phyloP scores from a whole-genome alignment of 1,139 yeast species.

The Suhomyces chickasaworum region DNA sequence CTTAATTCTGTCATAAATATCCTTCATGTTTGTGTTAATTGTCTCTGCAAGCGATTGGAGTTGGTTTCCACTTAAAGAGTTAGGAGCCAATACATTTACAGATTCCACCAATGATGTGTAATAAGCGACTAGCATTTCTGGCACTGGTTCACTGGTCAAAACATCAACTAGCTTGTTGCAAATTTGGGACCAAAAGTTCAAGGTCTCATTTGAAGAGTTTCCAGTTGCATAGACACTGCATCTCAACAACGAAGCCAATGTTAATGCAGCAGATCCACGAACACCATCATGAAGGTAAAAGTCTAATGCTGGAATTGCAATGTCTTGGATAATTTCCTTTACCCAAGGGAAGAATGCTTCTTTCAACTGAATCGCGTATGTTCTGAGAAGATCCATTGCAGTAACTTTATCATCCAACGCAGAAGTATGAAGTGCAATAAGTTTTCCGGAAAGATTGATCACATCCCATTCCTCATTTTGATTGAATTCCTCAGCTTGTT shows the following conservation, averaged over 20 bases:
- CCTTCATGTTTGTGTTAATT: conserved; percentile 62
- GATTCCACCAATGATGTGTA: conserved; percentile 73
- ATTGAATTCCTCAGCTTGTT: conserved; percentile 78
- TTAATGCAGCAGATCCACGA: conserved; percentile 83
- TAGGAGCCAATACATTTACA: conserved; percentile 65
- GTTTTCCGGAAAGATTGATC: conserved; percentile 86
- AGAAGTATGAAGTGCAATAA: conserved; percentile 92
- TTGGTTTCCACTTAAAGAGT: conserved; percentile 59
- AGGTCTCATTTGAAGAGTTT: conserved; percentile 54
- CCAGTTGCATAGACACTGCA: conserved; percentile 71
- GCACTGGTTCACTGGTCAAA: conserved; percentile 75
- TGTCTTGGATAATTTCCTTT: conserved; percentile 71
- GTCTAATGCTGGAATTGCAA: conserved; percentile 85
- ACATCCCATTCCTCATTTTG: conserved; percentile 96
- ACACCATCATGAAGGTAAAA: conserved; percentile 95
- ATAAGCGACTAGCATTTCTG: conserved; percentile 78
- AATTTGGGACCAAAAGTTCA: conserved; percentile 72
- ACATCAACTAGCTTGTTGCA: conserved; percentile 70
- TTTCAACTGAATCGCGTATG: conserved; percentile 85
- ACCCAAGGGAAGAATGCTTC: conserved; percentile 85
- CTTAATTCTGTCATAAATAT: conserved; percentile 70
- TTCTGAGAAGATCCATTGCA: conserved; percentile 84
- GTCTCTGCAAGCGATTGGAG: conserved; percentile 60
- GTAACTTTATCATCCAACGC: conserved; percentile 87
- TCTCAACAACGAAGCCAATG: conserved; percentile 75